Conservation (phyloP, 352 stramenopile genomes). For the Phytopythium litorale region DNA sequence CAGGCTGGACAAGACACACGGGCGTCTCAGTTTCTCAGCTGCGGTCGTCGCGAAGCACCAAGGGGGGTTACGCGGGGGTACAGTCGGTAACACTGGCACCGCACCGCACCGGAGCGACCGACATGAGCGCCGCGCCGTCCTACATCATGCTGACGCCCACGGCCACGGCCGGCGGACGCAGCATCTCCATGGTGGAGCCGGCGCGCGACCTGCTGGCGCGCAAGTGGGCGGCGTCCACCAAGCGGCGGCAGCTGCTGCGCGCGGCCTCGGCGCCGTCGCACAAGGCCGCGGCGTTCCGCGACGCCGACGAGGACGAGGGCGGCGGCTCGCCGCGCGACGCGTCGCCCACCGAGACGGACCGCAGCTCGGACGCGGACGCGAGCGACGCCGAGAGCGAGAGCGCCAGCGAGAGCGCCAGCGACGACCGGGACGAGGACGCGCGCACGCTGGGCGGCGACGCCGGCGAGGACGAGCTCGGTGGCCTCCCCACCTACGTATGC, state of each 20-base stretch:
- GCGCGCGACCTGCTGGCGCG: conserved; percentile 35
- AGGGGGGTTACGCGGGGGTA: neutral
- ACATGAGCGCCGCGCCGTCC: conserved; percentile 15
- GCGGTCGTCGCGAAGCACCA: no score
- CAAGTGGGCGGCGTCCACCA: conserved; percentile 36
- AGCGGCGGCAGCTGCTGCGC: conserved; percentile 26
- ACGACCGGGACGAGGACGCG: conserved; percentile 26
- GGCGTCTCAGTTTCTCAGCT: neutral
- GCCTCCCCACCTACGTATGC: conserved; percentile 68
- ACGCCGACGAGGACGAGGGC: conserved; percentile 6
- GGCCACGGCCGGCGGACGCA: conserved; percentile 14
- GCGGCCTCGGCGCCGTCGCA: conserved; percentile 11
- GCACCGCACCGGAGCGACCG: neutral
- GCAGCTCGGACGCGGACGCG: conserved; percentile 25
- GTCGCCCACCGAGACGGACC: conserved; percentile 37
- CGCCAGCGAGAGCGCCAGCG: conserved; percentile 25
- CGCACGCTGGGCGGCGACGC: conserved; percentile 18
- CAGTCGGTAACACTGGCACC: neutral
- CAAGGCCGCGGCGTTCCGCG: conserved; percentile 11
- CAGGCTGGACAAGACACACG: no score
- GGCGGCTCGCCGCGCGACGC: conserved; percentile 16
- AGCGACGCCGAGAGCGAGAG: conserved; percentile 23
- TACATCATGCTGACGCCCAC: conserved; percentile 60
- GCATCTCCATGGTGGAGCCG: conserved; percentile 16
- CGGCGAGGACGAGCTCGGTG: conserved; percentile 20